phyloP scores from a whole-genome alignment of 2,329 filamentous ascomycete species.

The Rhinocladiella similis region DNA sequence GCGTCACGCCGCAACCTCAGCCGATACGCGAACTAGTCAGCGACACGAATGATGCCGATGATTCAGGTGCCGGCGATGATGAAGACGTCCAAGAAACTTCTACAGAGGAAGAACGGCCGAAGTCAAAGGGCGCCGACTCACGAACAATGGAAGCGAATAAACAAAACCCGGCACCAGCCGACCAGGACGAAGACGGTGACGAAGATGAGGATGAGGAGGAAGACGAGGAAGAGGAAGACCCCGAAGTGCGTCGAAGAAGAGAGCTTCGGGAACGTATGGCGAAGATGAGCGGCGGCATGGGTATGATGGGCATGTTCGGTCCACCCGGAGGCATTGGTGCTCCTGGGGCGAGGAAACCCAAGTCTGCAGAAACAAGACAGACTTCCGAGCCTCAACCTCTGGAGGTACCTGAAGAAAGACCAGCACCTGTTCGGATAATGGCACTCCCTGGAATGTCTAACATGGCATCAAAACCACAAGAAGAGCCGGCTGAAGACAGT shows the following conservation, averaged over 20 bases:
- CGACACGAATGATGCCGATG: conserved; percentile 66
- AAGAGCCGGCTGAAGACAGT: conserved; percentile 43
- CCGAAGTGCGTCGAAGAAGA: conserved; percentile 79
- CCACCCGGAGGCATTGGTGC: conserved; percentile 66
- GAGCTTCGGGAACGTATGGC: conserved; percentile 94
- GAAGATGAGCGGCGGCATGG: conserved; percentile 97
- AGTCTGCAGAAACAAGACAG: conserved; percentile 41
- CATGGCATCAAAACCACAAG: conserved; percentile 52
- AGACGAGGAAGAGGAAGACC: conserved; percentile 79
- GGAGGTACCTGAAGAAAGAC: conserved; percentile 34
- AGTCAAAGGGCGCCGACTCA: conserved; percentile 44
- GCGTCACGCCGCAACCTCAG: conserved; percentile 36
- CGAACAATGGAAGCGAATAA: conserved; percentile 5
- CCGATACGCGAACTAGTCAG: conserved; percentile 56
- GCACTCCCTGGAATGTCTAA: conserved; percentile 70
- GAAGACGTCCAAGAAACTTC: conserved; percentile 63
- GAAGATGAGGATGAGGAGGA: conserved; percentile 59
- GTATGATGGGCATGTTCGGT: conserved; percentile 92
- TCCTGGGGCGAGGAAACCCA: conserved; percentile 51
- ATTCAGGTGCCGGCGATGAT: conserved; percentile 63
- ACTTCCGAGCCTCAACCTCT: conserved; percentile 35
- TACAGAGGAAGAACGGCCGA: conserved; percentile 71
- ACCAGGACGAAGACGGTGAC: conserved; percentile 53
- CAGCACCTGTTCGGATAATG: conserved; percentile 55
- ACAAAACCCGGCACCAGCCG: conserved; percentile 41